These are phyloP conservation scores for Rhododendron vialii DNA, from an alignment of 148 eudicot genomes.

Conservation along the genomic window DNA sequence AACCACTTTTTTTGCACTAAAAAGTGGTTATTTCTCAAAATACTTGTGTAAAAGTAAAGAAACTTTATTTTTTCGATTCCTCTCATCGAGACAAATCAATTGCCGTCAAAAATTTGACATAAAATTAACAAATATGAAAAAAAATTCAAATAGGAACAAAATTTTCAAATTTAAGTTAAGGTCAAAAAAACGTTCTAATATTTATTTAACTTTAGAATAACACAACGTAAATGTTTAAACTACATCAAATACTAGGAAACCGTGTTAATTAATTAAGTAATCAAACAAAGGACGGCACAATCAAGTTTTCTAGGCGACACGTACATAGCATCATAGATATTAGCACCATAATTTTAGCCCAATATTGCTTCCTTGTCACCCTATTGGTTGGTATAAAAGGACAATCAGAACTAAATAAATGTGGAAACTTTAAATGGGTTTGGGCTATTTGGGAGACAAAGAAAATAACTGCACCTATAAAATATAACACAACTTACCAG, in stretches of 20 bases:
- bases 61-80: too few species aligned
- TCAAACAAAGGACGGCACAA: not conserved
- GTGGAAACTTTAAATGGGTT: not conserved
- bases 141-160: too few species aligned
- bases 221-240: not conserved
- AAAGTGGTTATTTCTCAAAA: too few species aligned
- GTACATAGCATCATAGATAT: not conserved
- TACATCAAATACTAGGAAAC: not conserved
- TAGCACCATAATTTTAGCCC: not conserved
- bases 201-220: not conserved
- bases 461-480: not conserved
- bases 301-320: not conserved
- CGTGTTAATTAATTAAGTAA: not conserved
- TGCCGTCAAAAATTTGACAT: too few species aligned
- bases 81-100: too few species aligned
- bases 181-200: too few species aligned
- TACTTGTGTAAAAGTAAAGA: too few species aligned
- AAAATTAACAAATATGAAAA: too few species aligned
- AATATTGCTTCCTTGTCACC: not conserved
- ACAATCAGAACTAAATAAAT: not conserved
- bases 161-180: too few species aligned
- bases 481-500: not conserved
- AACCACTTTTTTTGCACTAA: too few species aligned
- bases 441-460: constrained; percentile 6
- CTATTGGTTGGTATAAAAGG: not conserved